Conservation (phyloP, 768 basidiomycete genomes). For the Trametes gibbosa region DNA sequence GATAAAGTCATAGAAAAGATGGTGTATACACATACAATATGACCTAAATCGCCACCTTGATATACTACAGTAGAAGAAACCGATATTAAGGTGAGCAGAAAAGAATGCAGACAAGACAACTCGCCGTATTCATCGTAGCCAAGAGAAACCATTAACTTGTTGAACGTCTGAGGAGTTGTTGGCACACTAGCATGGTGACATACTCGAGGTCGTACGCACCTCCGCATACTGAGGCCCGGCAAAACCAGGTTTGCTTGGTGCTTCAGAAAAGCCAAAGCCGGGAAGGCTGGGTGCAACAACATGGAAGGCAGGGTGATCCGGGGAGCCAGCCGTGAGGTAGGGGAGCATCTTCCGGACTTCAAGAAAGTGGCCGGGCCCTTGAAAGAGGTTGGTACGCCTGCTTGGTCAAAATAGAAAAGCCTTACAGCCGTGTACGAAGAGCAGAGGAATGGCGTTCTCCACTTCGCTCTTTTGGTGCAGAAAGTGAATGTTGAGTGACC, state of each 20-base stretch:
- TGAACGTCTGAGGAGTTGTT: slow-evolving; percentile 2
- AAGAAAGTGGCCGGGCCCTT: slow-evolving; percentile 62
- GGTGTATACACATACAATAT: slow-evolving; percentile 26
- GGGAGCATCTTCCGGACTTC: slow-evolving; percentile 59
- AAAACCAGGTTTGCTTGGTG: slow-evolving; percentile 52
- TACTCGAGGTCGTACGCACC: slow-evolving; percentile 28
- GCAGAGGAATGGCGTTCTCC: slow-evolving; percentile 49
- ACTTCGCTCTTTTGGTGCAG: slow-evolving; percentile 50
- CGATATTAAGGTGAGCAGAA: too few relatives aligned
- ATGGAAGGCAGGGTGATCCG: slow-evolving; percentile 54
- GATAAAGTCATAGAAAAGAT: not conserved
- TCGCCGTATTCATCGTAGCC: slow-evolving; percentile 29
- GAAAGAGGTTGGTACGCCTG: not conserved
- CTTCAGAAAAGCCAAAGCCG: slow-evolving; percentile 61
- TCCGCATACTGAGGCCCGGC: slow-evolving; percentile 49
- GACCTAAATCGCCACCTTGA: slow-evolving; percentile 50
- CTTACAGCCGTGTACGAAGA: slow-evolving; percentile 62
- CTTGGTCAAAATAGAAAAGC: not conserved
- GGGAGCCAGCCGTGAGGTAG: slow-evolving; percentile 41
- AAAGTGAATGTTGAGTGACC: slow-evolving; percentile 52
- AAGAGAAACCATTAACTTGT: slow-evolving; percentile 31
- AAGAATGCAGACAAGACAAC: not conserved
- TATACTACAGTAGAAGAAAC: slow-evolving; percentile 31
- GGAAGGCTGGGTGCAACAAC: slow-evolving; percentile 60
- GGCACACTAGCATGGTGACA: too few relatives aligned